Evolutionary conservation across 2,329 filamentous ascomycete species (phyloP).

Genomic region (Thelonectria rubi): DNA sequence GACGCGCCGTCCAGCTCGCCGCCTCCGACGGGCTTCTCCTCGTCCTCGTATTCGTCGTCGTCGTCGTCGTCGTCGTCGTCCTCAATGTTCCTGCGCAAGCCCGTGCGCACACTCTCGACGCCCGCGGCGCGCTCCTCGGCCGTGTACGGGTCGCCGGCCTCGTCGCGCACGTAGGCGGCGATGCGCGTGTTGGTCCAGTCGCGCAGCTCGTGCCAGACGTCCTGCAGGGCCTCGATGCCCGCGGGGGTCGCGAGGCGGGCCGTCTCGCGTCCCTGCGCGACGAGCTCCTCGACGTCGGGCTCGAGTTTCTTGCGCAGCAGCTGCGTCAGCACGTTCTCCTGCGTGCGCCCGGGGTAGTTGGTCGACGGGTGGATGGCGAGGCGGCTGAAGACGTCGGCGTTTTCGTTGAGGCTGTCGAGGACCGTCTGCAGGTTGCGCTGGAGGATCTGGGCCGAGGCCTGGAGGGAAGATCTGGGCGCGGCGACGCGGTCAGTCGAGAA

Average conservation of each 20-base stretch:
- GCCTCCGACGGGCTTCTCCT: constrained; percentile 32
- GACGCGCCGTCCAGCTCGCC: constrained; percentile 26
- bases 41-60: constrained; percentile 59
- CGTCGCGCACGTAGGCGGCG: constrained; percentile 53
- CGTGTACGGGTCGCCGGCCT: constrained; percentile 72
- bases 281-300: constrained; percentile 77
- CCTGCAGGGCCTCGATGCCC: constrained; percentile 55
- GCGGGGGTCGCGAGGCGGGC: constrained; percentile 55
- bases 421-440: constrained; percentile 75
- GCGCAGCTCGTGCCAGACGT: constrained; percentile 64
- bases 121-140: constrained; percentile 73
- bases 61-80: constrained; percentile 64
- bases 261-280: constrained; percentile 68
- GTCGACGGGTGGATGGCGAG: constrained; percentile 80
- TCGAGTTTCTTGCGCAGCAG: constrained; percentile 86
- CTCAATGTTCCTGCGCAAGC: constrained; percentile 66
- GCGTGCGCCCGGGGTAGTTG: constrained; percentile 75
- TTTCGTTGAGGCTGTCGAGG: constrained; percentile 69
- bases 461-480: constrained; percentile 69
- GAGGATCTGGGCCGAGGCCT: constrained; percentile 76
- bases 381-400: constrained; percentile 73
- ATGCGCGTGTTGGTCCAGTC: constrained; percentile 54
- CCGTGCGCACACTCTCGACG: constrained; percentile 75
- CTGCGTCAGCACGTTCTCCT: constrained; percentile 71
- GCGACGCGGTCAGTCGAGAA: constrained; percentile 18